Conservation (phyloP, 2,329 filamentous ascomycete species). For the Neurospora sp. region DNA sequence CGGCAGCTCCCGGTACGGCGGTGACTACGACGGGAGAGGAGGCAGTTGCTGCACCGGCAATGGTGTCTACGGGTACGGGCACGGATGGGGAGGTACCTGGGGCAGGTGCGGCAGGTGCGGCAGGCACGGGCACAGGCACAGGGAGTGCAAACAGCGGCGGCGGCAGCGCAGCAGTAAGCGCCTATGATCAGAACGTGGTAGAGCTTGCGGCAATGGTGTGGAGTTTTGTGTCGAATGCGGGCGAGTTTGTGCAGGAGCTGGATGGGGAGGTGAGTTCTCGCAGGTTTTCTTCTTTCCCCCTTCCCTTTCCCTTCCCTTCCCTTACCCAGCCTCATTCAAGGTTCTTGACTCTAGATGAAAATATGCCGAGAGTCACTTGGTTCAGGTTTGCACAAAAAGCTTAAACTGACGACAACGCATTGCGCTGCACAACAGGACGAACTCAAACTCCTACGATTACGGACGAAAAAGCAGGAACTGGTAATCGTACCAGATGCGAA, state of each 20-base stretch:
- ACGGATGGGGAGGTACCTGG: not conserved
- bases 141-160: conserved; percentile 30
- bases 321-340: not conserved
- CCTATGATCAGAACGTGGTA: conserved; percentile 50
- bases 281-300: not conserved
- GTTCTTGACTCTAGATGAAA: not conserved
- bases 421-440: conserved; percentile 46
- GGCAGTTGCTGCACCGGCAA: not conserved
- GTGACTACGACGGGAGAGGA: conserved; percentile 5
- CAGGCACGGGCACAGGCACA: conserved; percentile 15
- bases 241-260: conserved; percentile 59
- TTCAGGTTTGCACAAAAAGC: not conserved
- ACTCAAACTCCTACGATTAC: conserved; percentile 61
- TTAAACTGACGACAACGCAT: conserved; percentile 3
- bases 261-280: conserved; percentile 52
- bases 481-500: conserved; percentile 74
- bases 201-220: conserved; percentile 69
- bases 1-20: conserved; percentile 2
- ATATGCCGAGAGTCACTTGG: not conserved
- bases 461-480: conserved; percentile 78
- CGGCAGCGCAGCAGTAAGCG: conserved; percentile 26
- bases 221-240: conserved; percentile 62
- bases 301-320: not conserved
- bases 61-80: not conserved
- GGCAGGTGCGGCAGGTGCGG: not conserved